A percentile compares a stretch with the other conserved stretches of the same genome.
phyloP scores from a whole-genome alignment of 208 protist species.

The Crithidia acanthocephali region DNA sequence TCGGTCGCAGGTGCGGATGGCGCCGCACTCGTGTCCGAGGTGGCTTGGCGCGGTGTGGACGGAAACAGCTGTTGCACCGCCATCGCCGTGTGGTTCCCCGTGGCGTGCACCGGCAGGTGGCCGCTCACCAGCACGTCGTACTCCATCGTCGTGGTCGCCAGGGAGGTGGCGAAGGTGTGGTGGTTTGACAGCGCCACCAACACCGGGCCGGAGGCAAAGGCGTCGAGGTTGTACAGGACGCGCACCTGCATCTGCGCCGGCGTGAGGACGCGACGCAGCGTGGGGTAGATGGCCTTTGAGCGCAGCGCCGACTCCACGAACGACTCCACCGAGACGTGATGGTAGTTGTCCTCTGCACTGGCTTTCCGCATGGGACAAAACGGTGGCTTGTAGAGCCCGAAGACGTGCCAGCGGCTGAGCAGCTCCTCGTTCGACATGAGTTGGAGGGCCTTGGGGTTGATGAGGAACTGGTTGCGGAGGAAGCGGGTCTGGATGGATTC shows the following conservation, averaged over 20 bases:
- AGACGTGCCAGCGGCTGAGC: constrained; percentile 55
- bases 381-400: constrained; percentile 88
- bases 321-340: constrained; percentile 81
- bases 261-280: constrained; percentile 32
- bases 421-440: constrained; percentile 40
- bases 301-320: constrained; percentile 72
- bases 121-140: constrained; percentile 85
- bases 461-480: constrained; percentile 78
- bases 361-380: constrained; percentile 88
- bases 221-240: constrained; percentile 78
- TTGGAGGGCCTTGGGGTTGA: constrained; percentile 75
- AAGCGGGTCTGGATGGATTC: constrained; percentile 77
- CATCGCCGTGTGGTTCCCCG: constrained; percentile 33
- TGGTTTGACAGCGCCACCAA: constrained; percentile 62
- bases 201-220: constrained; percentile 76
- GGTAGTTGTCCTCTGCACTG: constrained; percentile 74
- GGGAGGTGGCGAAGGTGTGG: constrained; percentile 45
- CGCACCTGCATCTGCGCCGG: constrained; percentile 57
- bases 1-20: neutral
- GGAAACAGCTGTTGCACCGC: constrained; percentile 33
- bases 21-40: neutral
- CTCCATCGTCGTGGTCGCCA: constrained; percentile 55
- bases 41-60: neutral
- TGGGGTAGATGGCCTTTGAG: constrained; percentile 53
- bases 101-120: constrained; percentile 51